Base-by-base conservation (phyloP, 768 basidiomycete species). In the Inosperma sp. region DNA sequence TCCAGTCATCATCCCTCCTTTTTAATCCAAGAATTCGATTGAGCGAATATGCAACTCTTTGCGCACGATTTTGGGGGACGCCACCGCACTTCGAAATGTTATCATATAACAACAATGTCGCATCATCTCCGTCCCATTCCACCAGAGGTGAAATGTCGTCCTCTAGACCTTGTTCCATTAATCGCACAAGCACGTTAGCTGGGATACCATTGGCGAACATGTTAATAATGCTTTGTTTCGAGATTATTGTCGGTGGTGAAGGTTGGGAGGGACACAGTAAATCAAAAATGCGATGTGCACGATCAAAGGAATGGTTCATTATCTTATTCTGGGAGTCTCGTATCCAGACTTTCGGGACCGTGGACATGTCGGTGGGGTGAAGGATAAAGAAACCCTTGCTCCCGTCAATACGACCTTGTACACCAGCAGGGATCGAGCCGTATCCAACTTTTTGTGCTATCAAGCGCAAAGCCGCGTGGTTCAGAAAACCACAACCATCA, bases 401-500 rank as follows among this genome's bases (percentile, higher is more conserved):
- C 0, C 83, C 82, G 2, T 68, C 75, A 51, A 83, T 72, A 4
- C 83, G 72, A 0, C 78, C 82, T 59, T 86, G 83, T 1, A 83
- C 66, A 17, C 79, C 84, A 14, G 75, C 75, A 0, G 80, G 80
- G 4, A 74, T 68, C 14, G 51, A 65, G 8, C 56, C 40, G 33
- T 66, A 71, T 14, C 64, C 64, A 45, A 80, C 58, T 0, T 63
- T 54, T 7, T 60, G 60, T 23, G 68, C 69, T 4, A 85, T 79
- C 0, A 56, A 50, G 2, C 65, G 62, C 0, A 84, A 65, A 0
- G 75, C 81, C 0, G 78, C 70, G 9, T 72, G 73, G 58, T 86
- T 89, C 3, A 87, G 81, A 22, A 79, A 70, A 0, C 88, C 86
- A 64, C 85, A 86, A 0, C 88, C 88, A 59, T 89, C 88, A 0